Conservation (phyloP, 139 green algal species). For the Tetradesmus obliquus region DNA sequence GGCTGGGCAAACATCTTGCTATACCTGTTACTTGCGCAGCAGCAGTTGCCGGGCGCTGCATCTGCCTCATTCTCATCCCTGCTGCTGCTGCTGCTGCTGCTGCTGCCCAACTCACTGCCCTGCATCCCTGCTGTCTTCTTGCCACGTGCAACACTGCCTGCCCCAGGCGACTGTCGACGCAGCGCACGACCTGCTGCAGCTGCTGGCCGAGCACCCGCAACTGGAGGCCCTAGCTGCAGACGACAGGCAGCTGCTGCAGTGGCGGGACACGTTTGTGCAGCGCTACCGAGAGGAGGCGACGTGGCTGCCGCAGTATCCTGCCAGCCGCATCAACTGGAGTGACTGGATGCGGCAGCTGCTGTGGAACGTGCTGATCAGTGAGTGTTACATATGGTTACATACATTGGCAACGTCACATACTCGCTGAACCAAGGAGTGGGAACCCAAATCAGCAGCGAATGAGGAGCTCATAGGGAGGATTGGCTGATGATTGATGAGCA, state of each 20-base stretch:
- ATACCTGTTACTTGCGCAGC: no score
- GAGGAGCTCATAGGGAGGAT: no score
- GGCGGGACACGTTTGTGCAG: neutral
- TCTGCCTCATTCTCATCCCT: no score
- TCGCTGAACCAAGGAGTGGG: neutral
- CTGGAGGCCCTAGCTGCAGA: neutral
- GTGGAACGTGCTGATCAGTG: constrained; percentile 8
- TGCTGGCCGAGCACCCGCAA: neutral
- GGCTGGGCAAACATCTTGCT: no score
- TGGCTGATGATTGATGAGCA: no score
- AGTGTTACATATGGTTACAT: neutral
- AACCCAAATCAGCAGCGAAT: neutral
- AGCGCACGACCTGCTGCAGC: neutral
- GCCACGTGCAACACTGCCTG: neutral
- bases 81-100: neutral
- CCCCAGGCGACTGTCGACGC: neutral
- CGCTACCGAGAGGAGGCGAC: neutral
- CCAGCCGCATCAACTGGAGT: neutral
- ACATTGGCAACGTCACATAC: neutral
- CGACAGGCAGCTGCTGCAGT: neutral
- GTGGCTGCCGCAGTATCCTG: no score
- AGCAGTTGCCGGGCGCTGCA: no score
- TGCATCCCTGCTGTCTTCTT: neutral
- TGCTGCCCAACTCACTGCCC: neutral
- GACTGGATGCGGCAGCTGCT: constrained; percentile 8